Percentiles rank a stretch among this genome's conserved stretches.
phyloP scores from a whole-genome alignment of 1,139 yeast species.

The Blastobotrys elegans region DNA sequence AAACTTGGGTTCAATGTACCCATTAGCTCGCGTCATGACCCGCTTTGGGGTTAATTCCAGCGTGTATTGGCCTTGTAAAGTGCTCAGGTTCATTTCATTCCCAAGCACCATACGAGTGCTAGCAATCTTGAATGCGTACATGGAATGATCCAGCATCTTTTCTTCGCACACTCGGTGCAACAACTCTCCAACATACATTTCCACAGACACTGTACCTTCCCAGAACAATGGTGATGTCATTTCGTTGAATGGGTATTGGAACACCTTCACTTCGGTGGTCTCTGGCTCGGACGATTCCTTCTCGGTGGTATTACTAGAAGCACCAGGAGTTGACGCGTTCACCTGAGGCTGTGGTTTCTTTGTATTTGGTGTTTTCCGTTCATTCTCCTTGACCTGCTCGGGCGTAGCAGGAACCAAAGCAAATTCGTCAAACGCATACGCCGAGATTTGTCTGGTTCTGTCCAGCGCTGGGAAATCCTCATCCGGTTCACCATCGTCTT shows the following conservation, averaged over 20 bases:
- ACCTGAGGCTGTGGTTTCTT: slow-evolving; percentile 12
- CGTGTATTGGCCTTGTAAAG: slow-evolving; percentile 24
- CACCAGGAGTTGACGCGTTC: neutral
- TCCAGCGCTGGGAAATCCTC: slow-evolving; percentile 45
- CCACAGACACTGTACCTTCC: slow-evolving; percentile 23
- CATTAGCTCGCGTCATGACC: slow-evolving; percentile 28
- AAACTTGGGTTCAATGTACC: slow-evolving; percentile 20
- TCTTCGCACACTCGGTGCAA: slow-evolving; percentile 33
- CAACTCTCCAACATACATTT: slow-evolving; percentile 26
- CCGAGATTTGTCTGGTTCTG: slow-evolving; percentile 37
- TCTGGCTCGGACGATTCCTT: slow-evolving; percentile 2
- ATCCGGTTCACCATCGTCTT: slow-evolving; percentile 45
- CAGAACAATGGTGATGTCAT: slow-evolving; percentile 31
- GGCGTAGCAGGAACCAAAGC: slow-evolving; percentile 40
- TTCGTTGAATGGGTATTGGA: slow-evolving; percentile 35
- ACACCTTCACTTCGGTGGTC: slow-evolving; percentile 19
- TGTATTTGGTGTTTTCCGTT: slow-evolving; percentile 32
- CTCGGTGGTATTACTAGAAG: neutral
- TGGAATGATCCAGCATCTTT: slow-evolving; percentile 31
- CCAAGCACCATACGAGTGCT: slow-evolving; percentile 25
- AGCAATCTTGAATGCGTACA: slow-evolving; percentile 34
- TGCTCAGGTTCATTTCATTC: slow-evolving; percentile 17
- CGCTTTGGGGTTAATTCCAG: slow-evolving; percentile 32
- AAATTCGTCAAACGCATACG: slow-evolving; percentile 42
- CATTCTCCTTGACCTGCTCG: slow-evolving; percentile 33